Percentiles rank a stretch among this genome's conserved stretches.
phyloP scores from a whole-genome alignment of 140 eudicot genomes.

The Anethum foeniculum region DNA sequence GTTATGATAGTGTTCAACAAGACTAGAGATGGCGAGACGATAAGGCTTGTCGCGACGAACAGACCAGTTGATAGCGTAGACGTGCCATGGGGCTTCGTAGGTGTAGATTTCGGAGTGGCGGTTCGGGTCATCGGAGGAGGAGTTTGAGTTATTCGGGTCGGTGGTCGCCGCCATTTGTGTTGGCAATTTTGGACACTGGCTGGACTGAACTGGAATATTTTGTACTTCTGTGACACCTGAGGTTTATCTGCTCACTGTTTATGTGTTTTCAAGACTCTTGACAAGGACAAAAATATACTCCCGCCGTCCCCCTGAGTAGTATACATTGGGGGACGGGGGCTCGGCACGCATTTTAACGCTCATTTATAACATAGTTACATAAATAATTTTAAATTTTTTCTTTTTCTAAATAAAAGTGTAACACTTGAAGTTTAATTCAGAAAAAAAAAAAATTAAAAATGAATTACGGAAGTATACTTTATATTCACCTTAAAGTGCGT shows the following conservation, averaged over 20 bases:
- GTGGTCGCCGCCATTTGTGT: not conserved
- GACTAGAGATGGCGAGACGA: slow-evolving; percentile 11
- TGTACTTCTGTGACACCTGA: not conserved
- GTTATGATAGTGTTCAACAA: slow-evolving; percentile 3
- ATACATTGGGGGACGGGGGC: no score
- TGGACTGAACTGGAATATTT: not conserved
- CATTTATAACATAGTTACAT: no score
- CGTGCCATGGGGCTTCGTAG: slow-evolving; percentile 14
- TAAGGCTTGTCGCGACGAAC: slow-evolving; percentile 5
- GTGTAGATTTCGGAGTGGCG: slow-evolving; percentile 1
- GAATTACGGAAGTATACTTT: no score
- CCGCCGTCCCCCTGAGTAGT: no score
- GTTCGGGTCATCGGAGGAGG: not conserved
- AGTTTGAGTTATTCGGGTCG: not conserved
- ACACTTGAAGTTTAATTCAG: no score
- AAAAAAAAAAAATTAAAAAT: no score
- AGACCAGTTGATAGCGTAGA: slow-evolving; percentile 7
- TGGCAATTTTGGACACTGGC: not conserved
- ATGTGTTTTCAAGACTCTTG: not conserved
- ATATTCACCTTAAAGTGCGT: no score
- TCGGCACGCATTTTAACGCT: no score
- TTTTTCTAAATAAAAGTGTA: no score
- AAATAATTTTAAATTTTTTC: no score
- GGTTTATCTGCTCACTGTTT: not conserved
- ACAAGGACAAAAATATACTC: no score